Conservation (phyloP, 164 flowering plant species). For the Magnolia sinica region DNA sequence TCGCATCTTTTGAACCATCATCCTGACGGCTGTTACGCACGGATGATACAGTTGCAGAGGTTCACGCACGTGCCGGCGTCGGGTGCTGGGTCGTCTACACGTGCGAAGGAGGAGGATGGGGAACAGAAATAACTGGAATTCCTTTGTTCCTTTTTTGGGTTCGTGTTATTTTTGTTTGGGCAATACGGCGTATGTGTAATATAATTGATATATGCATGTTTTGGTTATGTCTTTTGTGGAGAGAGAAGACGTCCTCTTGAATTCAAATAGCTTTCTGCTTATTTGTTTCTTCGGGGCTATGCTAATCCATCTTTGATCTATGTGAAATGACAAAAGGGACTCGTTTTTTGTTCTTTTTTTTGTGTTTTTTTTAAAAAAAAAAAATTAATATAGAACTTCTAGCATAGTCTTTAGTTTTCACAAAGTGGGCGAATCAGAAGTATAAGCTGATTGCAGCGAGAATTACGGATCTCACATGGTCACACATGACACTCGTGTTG, state of each 20-base stretch:
- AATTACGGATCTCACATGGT: too few relatives aligned
- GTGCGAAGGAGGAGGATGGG: slow-evolving; percentile 35
- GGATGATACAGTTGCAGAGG: slow-evolving; percentile 90
- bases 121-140: neutral
- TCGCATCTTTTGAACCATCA: slow-evolving; percentile 73
- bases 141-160: neutral
- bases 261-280: neutral
- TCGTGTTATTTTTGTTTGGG: neutral
- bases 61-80: slow-evolving; percentile 44
- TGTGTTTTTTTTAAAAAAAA: too few relatives aligned
- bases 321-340: neutral
- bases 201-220: neutral
- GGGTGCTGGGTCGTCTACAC: slow-evolving; percentile 49
- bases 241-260: neutral
- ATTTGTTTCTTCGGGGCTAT: neutral
- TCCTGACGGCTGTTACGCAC: slow-evolving; percentile 84
- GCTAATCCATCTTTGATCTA: too few relatives aligned
- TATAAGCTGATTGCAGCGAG: too few relatives aligned
- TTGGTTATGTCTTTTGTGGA: neutral
- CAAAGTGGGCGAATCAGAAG: too few relatives aligned
- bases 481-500: too few relatives aligned
- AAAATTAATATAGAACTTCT: too few relatives aligned
- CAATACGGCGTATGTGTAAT: neutral
- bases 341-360: neutral
- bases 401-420: too few relatives aligned